A percentile compares a stretch with the other conserved stretches of the same genome.
phyloP scores from a whole-genome alignment of 192 early-diverging fungal species.

The Backusella parvicylindrica region DNA sequence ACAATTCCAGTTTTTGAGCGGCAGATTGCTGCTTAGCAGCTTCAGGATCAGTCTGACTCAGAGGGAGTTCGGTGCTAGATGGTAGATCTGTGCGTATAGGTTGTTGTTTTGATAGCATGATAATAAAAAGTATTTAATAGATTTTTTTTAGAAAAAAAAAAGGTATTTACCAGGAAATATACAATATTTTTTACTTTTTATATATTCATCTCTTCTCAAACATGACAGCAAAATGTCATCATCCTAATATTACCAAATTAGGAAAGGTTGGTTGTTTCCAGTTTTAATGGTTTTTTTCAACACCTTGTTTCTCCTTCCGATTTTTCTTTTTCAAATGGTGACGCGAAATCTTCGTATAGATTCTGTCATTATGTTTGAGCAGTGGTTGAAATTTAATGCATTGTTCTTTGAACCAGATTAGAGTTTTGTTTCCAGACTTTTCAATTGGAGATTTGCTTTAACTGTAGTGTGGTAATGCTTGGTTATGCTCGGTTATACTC shows the following conservation, averaged over 20 bases:
- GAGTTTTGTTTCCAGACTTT: too few species aligned
- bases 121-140: not conserved
- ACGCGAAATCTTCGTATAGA: not conserved
- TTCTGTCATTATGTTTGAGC: not conserved
- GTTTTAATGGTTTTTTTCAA: not conserved
- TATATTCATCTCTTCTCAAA: not conserved
- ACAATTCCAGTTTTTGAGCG: constrained; percentile 32
- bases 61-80: not conserved
- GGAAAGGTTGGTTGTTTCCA: not conserved
- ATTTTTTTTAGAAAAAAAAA: not conserved
- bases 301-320: not conserved
- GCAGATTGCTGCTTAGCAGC: constrained; percentile 4
- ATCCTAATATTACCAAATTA: not conserved
- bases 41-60: constrained; percentile 3
- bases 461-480: not conserved
- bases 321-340: not conserved
- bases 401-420: not conserved
- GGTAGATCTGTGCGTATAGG: not conserved
- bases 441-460: too few species aligned
- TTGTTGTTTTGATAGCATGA: not conserved
- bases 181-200: not conserved
- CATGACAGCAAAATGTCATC: not conserved
- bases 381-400: not conserved
- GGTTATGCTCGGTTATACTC: too few species aligned
- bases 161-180: not conserved